These are phyloP conservation scores for Moesziomyces antarcticus DNA, from an alignment of 1,284 basidiomycete genomes.

Conservation along the genomic window DNA sequence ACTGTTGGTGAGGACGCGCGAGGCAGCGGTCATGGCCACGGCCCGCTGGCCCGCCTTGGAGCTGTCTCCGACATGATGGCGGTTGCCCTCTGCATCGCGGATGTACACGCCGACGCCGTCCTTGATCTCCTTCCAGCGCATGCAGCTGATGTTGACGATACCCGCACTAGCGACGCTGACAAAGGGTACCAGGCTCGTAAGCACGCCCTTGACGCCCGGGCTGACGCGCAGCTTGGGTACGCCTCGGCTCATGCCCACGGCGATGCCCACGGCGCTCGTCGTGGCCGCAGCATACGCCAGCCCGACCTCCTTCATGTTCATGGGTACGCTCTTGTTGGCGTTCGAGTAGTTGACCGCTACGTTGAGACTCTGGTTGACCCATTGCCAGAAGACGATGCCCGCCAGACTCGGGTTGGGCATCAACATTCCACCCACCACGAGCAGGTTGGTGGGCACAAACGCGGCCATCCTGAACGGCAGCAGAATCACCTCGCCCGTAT, in stretches of 20 bases:
- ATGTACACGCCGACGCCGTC: constrained; percentile 71
- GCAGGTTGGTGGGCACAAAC: constrained; percentile 72
- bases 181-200: constrained; percentile 71
- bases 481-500: constrained; percentile 67
- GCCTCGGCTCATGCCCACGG: constrained; percentile 70
- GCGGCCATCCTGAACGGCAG: constrained; percentile 72
- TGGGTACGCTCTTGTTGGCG: constrained; percentile 71
- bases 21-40: constrained; percentile 71
- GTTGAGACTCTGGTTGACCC: constrained; percentile 72
- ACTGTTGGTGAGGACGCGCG: constrained; percentile 72
- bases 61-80: constrained; percentile 69
- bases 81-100: constrained; percentile 51
- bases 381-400: constrained; percentile 72
- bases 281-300: constrained; percentile 72
- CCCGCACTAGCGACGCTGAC: constrained; percentile 70
- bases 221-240: constrained; percentile 68
- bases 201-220: constrained; percentile 33
- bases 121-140: constrained; percentile 73
- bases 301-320: constrained; percentile 70
- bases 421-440: constrained; percentile 70
- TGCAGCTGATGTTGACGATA: constrained; percentile 68
- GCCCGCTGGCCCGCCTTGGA: constrained; percentile 70
- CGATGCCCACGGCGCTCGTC: constrained; percentile 71
- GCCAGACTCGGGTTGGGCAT: constrained; percentile 44
- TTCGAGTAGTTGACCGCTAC: constrained; percentile 68